Percentiles rank a stretch among this genome's conserved stretches.
Evolutionary conservation across 1,284 basidiomycete genomes (phyloP).

Genomic region (Cryptococcus amylolentus): DNA sequence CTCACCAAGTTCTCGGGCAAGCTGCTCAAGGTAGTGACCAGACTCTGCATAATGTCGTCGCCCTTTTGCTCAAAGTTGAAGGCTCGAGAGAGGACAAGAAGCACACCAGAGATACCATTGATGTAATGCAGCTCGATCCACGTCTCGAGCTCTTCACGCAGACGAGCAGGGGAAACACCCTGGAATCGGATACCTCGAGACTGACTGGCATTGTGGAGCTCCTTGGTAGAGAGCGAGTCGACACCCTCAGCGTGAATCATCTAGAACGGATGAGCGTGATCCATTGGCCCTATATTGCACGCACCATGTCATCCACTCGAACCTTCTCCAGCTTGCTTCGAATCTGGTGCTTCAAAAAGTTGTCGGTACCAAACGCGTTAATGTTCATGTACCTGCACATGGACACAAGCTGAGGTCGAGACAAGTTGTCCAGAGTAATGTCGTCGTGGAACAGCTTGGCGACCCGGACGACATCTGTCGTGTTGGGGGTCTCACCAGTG

Average conservation of each 20-base stretch:
- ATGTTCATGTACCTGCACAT: constrained; percentile 98
- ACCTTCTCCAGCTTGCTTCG: constrained; percentile 78
- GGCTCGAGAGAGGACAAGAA: constrained; percentile 86
- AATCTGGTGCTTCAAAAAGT: constrained; percentile 93
- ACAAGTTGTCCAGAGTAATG: constrained; percentile 94
- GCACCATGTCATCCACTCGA: constrained; percentile 76
- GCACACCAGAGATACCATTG: constrained; percentile 80
- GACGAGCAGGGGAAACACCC: constrained; percentile 73
- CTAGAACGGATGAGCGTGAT: constrained; percentile 43
- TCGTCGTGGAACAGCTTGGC: constrained; percentile 97
- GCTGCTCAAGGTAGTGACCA: constrained; percentile 88
- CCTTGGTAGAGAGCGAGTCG: constrained; percentile 81
- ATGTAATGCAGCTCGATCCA: constrained; percentile 94
- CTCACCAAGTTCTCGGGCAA: constrained; percentile 89
- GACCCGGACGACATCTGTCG: constrained; percentile 84
- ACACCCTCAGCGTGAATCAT: constrained; percentile 86
- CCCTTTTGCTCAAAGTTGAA: constrained; percentile 88
- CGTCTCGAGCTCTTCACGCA: constrained; percentile 82
- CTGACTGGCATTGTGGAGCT: constrained; percentile 90
- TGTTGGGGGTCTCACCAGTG: constrained; percentile 89
- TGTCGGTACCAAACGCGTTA: constrained; percentile 98
- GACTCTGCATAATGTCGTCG: constrained; percentile 74
- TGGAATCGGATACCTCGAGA: constrained; percentile 87
- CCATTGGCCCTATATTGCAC: constrained; percentile 8
- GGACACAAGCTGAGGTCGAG: constrained; percentile 92